Evolutionary conservation across 176 grass and related monocot genomes (phyloP), one percentile per base, ranked within the genome.

Genomic region (Juncus inflexus): DNA sequence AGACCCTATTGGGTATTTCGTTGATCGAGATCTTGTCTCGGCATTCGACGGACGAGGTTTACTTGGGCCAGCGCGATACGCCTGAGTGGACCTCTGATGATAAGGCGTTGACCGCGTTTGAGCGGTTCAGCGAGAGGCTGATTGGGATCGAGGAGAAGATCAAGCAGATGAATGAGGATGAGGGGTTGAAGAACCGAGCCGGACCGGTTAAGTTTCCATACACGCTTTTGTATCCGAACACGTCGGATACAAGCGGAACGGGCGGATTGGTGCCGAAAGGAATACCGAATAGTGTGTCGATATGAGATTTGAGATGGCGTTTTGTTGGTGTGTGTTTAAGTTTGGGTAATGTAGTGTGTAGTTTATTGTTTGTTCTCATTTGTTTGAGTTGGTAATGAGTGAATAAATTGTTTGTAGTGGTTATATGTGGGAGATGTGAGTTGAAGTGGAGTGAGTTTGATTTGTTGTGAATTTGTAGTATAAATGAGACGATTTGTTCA

Each of bases 261-360:
- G 62, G 89, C 19, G 47, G 63, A 38, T 6, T 84, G 78, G 55
- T 79, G 81, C 78, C 68, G 15, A 79, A 77, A 78, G 89, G 89
- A 43, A 92, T 92, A 15, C 89, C 89, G 50, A 92, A 92, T 73
- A 92, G 89, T 64, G 62, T 82, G 62, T 87, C 84, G 51, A 92
- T 92, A 52, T 92, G 74, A 91, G 42, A 70, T 6, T 19, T 41
- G 7, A 8, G 50, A 52, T 42, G 37, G 53, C 3, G 12, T 0
- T 28, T 70, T 57, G 6, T 12, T 69, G 35, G 35, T 57, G 7
- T 40, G 12, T 40, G 28, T 56, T 15, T 57, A 40, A 5, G 28
- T 8, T 53, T 36, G 40, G 19, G 11, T 8, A 52, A 36, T 12
- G 19, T 68, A n/a, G 66, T 58, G 16, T 12, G n/a, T 8, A 5